Evolutionary conservation across 768 basidiomycete genomes (phyloP).

Genomic region (Leccinellum albellum): DNA sequence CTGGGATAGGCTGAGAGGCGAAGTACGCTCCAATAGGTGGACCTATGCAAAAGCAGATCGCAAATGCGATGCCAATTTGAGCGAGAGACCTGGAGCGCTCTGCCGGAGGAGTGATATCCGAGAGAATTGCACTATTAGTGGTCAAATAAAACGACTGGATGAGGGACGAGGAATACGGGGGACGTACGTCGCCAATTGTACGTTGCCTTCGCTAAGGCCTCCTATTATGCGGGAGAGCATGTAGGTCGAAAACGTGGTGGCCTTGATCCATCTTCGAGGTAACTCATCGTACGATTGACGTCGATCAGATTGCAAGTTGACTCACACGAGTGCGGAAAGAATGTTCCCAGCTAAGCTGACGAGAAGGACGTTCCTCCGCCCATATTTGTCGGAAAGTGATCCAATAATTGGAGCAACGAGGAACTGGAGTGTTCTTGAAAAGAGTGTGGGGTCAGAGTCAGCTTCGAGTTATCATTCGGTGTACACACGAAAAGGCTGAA

Average conservation of each 20-base stretch:
- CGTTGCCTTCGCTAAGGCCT: constrained; percentile 94
- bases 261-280: constrained; percentile 72
- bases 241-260: constrained; percentile 87
- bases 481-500: constrained; percentile 82
- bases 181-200: constrained; percentile 88
- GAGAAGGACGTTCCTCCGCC: constrained; percentile 79
- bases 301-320: constrained; percentile 7
- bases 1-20: constrained; percentile 76
- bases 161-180: neutral
- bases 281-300: neutral
- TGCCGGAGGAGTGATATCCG: constrained; percentile 79
- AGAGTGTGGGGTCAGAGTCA: constrained; percentile 26
- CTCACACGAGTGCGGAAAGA: constrained; percentile 80
- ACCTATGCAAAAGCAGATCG: constrained; percentile 89
- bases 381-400: constrained; percentile 82
- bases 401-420: constrained; percentile 81
- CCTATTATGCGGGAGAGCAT: constrained; percentile 88
- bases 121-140: constrained; percentile 75
- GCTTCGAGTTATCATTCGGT: constrained; percentile 30
- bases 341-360: constrained; percentile 92
- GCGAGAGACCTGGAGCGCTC: constrained; percentile 85
- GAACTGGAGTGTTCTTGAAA: constrained; percentile 73
- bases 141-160: neutral
- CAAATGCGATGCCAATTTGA: constrained; percentile 93
- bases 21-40: constrained; percentile 97